Conservation (phyloP, 805 yeast species). For the Priceomyces fermenticarens region DNA sequence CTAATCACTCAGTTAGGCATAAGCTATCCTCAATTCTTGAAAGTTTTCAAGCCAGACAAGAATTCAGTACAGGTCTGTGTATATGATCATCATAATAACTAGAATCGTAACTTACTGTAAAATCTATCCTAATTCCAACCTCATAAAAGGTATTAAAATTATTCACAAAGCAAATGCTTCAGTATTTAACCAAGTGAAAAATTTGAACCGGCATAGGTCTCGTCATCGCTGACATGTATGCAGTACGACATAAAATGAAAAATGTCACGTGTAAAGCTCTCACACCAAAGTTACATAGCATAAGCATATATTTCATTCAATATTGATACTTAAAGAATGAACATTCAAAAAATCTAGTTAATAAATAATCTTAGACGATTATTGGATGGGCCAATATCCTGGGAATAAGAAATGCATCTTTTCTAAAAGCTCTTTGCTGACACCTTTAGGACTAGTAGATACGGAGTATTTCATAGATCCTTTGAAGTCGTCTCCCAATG, state of each 20-base stretch:
- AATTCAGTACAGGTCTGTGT: slow-evolving; percentile 61
- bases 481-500: slow-evolving; percentile 64
- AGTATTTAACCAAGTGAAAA: no score
- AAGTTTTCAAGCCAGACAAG: slow-evolving; percentile 24
- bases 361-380: slow-evolving; percentile 1
- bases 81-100: slow-evolving; percentile 24
- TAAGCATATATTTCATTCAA: no score
- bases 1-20: slow-evolving; percentile 2
- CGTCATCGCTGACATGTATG: no score
- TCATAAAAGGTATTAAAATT: no score
- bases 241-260: no score
- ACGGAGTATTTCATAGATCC: slow-evolving; percentile 82
- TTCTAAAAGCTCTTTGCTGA: slow-evolving; percentile 66
- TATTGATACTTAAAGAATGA: no score
- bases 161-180: no score
- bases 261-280: no score
- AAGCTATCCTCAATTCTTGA: slow-evolving; percentile 7
- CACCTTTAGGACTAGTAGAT: slow-evolving; percentile 71
- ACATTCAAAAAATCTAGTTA: not conserved
- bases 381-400: slow-evolving; percentile 71
- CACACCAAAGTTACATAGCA: no score
- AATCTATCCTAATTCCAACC: no score
- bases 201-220: no score
- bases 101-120: slow-evolving; percentile 1
- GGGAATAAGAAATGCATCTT: slow-evolving; percentile 89